Evolutionary conservation across 371 early-diverging fungal genomes (phyloP).

Genomic region (Mucor sp.): DNA sequence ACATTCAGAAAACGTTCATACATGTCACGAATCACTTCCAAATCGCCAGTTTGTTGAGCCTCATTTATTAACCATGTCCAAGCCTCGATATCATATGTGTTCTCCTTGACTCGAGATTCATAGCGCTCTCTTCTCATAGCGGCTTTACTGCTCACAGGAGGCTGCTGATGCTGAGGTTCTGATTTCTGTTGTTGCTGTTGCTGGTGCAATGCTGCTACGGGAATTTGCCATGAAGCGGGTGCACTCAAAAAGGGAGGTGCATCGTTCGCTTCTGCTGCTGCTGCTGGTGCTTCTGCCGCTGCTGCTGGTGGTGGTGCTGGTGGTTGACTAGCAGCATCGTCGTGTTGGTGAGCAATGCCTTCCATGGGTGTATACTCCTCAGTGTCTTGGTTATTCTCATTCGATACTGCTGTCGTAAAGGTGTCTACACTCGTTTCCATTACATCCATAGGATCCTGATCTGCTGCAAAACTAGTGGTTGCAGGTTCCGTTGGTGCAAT

Average conservation of each 20-base stretch:
- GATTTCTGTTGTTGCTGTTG: slow-evolving; percentile 21
- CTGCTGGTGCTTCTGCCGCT: too few relatives aligned
- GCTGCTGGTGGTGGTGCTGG: too few relatives aligned
- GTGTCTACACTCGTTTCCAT: neutral
- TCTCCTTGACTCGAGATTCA: slow-evolving; percentile 56
- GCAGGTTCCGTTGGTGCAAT: neutral
- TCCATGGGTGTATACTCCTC: slow-evolving; percentile 6
- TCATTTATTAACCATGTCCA: slow-evolving; percentile 69
- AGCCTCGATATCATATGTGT: slow-evolving; percentile 68
- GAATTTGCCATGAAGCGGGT: slow-evolving; percentile 63
- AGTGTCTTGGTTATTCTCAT: neutral
- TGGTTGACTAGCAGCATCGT: neutral
- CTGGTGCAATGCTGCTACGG: slow-evolving; percentile 46
- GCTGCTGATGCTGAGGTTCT: slow-evolving; percentile 3
- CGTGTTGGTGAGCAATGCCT: neutral
- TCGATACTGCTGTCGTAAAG: neutral
- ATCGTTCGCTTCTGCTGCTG: too few relatives aligned
- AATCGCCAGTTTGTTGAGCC: slow-evolving; percentile 59
- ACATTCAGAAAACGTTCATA: slow-evolving; percentile 76
- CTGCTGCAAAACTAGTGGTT: neutral
- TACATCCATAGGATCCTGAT: neutral
- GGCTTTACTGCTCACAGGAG: slow-evolving; percentile 26
- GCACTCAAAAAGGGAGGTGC: slow-evolving; percentile 31
- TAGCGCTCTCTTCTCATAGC: slow-evolving; percentile 50
- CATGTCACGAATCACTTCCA: slow-evolving; percentile 62